phyloP scores from a whole-genome alignment of 768 basidiomycete species.

The Lentinus brumalis region DNA sequence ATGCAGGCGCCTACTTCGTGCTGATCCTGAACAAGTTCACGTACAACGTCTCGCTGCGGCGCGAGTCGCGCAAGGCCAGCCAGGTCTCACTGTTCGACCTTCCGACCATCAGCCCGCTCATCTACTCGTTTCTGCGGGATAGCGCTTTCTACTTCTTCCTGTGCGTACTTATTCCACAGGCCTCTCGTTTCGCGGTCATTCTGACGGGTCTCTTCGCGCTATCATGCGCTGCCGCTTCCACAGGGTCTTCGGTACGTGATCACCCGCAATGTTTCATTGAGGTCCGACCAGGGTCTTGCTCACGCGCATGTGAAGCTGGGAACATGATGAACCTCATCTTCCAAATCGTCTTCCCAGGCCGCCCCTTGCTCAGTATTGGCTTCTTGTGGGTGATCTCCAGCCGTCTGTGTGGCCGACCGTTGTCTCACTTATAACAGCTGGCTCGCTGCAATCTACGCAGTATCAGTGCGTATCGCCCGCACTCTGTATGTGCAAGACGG shows the following conservation, averaged over 20 bases:
- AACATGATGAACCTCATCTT: constrained; percentile 9
- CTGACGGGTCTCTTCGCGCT: neutral
- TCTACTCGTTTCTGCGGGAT: constrained; percentile 11
- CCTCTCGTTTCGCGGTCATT: neutral
- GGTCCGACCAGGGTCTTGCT: neutral
- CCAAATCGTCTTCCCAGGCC: neutral
- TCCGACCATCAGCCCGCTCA: constrained; percentile 8
- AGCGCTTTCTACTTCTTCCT: constrained; percentile 15
- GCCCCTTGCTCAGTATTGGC: neutral
- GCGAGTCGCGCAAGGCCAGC: neutral
- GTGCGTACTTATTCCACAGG: neutral
- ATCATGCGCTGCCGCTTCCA: neutral
- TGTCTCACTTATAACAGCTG: neutral
- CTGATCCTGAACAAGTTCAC: constrained; percentile 13
- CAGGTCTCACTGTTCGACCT: constrained; percentile 5
- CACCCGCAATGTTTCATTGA: neutral
- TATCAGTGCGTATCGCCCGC: neutral
- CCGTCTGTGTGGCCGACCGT: neutral
- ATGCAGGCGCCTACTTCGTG: constrained; percentile 10
- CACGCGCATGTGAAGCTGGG: neutral
- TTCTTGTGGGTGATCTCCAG: neutral
- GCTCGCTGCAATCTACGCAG: constrained; percentile 7
- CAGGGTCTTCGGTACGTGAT: constrained; percentile 7
- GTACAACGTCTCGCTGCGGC: constrained; percentile 4
- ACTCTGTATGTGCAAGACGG: neutral